Evolutionary conservation across 352 stramenopile genomes (phyloP), one percentile per base, ranked within the genome.

Genomic region (Phytophthora constricta): DNA sequence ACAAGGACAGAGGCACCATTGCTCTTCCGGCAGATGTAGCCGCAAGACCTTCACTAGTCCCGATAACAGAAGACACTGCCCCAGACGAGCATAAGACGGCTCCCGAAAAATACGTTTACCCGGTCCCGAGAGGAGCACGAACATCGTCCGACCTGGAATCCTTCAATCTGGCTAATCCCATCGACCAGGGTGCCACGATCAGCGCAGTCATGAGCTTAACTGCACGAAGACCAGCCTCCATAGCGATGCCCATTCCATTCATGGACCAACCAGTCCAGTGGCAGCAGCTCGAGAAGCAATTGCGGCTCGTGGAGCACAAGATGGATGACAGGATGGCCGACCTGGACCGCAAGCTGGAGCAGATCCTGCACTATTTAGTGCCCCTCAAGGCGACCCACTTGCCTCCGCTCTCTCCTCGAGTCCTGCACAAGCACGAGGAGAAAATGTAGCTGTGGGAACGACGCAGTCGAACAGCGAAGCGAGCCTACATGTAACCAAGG

Each of bases 321-420:
- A 61, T 81, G 65, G 65, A 81, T 34, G 43, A 39, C 1, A 64
- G 63, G 23, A 67, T 80, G 58, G 46, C 52, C 26, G 39, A 59
- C 9, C 26, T 80, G 19, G 75, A 74, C 31, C 10, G 49, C 49
- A 80, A 80, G 46, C 65, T 80, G 19, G 62, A 74, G 53, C 58
- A 75, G 39, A 68, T 83, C 42, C 37, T 83, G 42, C 39, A 26
- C 23, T 59, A 65, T 27, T 49, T 77, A 13, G 27, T n/a, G 33
- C 34, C 42, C 0, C 2, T 26, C 22, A 66, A 60, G n/a, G 20
- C 62, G 3, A 47, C 37, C 49, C 54, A 8, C 47, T 63, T 27
- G 27, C 33, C 41, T 42, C 34, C 34, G 14, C 9, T 42, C 3
- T 42, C 11, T n/a, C n/a, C n/a, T n/a, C n/a, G n/a, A n/a, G n/a